Base-by-base conservation (phyloP, 805 yeast genomes). In the Tetrapisispora pingtungensis region DNA sequence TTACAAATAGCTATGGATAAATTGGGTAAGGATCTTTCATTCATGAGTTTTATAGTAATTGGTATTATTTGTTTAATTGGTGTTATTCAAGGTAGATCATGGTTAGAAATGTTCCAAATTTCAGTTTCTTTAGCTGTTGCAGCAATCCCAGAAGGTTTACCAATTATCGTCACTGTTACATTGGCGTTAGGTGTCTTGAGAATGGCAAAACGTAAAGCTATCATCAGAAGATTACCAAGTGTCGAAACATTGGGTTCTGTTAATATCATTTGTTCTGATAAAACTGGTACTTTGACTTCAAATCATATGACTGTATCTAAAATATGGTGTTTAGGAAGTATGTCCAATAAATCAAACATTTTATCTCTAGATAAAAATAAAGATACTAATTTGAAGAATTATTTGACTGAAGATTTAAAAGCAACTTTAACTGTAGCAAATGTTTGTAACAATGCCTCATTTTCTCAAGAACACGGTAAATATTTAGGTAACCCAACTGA, bases 61-160 rank as follows among this genome's bases (percentile, higher is more conserved):
- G 96, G 95, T 40, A 62, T 84, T n/a, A 93, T 93, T 58, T 90
- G 96, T 56, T 58, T 93, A 19, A 73, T 93, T 53, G 99, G 98
- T 46, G 73, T 93, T 18, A 46, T 86, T 40, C 96, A 93, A 68
- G 97, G 98, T 40, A 82, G 95, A 49, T 75, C 84, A 10, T 89
- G 97, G 96, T 73, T 93, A 46, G 97, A 93, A 50, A 93, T 94
- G 97, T 90, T 93, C 67, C 96, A 90, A 64, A 88, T 93, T 46
- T 86, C 96, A 1, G 99, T 93, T 10, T 88, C 97, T 1, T 72
- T 93, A 49, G 99, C 98, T 3, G 99, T 93, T 17, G 99, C 99
- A 41, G 98, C 98, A 3, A 93, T 93, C 55, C 99, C 99, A 5
- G 99, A 93, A 66, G 99, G 99, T 44, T 74, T 93, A 53, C 98